Conservation (phyloP, 2,329 filamentous ascomycete species). For the Ascochyta koolunga region DNA sequence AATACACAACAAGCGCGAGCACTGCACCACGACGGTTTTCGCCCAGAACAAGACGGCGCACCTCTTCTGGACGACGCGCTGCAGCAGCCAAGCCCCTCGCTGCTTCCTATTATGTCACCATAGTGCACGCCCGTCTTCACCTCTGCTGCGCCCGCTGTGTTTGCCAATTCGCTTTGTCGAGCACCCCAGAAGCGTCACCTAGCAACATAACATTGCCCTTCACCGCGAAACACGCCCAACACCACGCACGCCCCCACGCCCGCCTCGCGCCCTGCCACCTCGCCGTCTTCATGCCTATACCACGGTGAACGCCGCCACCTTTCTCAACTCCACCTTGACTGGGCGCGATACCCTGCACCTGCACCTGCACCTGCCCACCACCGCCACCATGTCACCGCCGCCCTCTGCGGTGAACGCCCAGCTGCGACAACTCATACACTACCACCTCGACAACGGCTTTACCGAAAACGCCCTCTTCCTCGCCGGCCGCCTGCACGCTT, state of each 20-base stretch:
- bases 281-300: conserved; percentile 38
- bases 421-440: conserved; percentile 70
- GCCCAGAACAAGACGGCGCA: conserved; percentile 18
- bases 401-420: conserved; percentile 63
- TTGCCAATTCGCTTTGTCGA: conserved; percentile 50
- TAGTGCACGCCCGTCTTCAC: conserved; percentile 17
- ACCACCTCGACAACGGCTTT: conserved; percentile 86
- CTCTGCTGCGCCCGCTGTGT: conserved; percentile 26
- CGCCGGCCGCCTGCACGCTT: conserved; percentile 81
- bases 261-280: not conserved
- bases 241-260: conserved; percentile 4
- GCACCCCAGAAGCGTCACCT: conserved; percentile 41
- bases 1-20: conserved; percentile 37
- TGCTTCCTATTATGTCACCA: conserved; percentile 20
- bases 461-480: conserved; percentile 93
- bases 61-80: conserved; percentile 3
- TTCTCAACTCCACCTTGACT: conserved; percentile 15
- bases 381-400: conserved; percentile 60
- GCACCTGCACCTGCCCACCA: conserved; percentile 23
- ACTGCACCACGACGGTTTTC: conserved; percentile 19
- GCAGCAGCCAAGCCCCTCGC: conserved; percentile 18
- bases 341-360: conserved; percentile 10
- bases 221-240: conserved; percentile 24
- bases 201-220: conserved; percentile 39
- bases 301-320: conserved; percentile 12